phyloP scores from a whole-genome alignment of 192 early-diverging fungal genomes.

The Funneliformis geosporum region DNA sequence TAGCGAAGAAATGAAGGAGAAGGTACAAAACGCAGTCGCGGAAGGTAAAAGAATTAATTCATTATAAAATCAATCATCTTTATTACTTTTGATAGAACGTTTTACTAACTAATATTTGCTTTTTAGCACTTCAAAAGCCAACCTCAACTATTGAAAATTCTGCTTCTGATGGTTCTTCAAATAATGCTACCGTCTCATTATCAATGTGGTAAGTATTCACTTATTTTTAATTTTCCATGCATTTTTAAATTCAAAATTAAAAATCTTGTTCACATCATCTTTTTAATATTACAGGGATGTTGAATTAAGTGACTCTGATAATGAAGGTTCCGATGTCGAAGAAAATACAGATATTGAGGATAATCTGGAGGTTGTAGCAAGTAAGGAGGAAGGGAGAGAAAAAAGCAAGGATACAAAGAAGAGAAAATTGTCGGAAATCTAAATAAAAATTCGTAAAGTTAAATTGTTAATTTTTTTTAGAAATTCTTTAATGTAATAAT shows the following conservation, averaged over 20 bases:
- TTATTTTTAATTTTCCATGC: not conserved
- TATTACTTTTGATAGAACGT: not conserved
- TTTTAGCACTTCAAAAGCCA: not conserved
- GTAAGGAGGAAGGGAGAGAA: not conserved
- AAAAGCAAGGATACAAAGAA: not conserved
- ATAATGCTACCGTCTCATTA: not conserved
- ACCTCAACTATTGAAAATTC: not conserved
- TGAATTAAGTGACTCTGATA: not conserved
- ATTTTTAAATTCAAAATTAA: not conserved
- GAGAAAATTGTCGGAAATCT: not conserved
- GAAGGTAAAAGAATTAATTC: constrained; percentile 16
- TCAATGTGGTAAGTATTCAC: not conserved
- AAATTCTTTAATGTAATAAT: too few species aligned
- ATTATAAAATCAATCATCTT: not conserved
- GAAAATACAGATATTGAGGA: not conserved
- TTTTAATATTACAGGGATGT: not conserved
- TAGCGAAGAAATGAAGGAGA: constrained; percentile 65
- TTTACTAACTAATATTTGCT: not conserved
- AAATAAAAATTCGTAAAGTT: not conserved
- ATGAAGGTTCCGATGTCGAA: not conserved
- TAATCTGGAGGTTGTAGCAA: not conserved
- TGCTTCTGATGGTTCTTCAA: not conserved
- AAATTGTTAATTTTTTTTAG: too few species aligned
- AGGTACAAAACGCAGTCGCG: constrained; percentile 58
- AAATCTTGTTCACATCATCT: not conserved